These are phyloP conservation scores for Zymoseptoria brevis DNA, from an alignment of 2,329 filamentous ascomycete genomes.

Conservation along the genomic window DNA sequence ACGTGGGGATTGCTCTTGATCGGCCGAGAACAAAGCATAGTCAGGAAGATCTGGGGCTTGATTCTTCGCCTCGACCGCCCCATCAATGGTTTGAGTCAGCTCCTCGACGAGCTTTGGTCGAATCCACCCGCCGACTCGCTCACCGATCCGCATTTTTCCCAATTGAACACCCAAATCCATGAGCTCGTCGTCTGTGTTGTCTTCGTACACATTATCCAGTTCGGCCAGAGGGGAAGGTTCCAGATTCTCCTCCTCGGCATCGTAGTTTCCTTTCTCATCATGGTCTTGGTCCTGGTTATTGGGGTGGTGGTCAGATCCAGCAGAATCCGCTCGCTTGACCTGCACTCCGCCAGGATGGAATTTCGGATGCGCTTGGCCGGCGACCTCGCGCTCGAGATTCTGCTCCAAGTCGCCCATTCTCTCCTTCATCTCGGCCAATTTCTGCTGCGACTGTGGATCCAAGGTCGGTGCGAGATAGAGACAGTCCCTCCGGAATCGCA, in stretches of 20 bases:
- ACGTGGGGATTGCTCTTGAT: not conserved
- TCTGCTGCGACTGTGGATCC: slow-evolving; percentile 62
- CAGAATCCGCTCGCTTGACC: slow-evolving; percentile 4
- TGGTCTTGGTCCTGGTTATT: slow-evolving; percentile 33
- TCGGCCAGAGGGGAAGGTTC: slow-evolving; percentile 56
- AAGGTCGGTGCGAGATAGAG: slow-evolving; percentile 59
- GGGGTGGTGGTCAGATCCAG: not conserved
- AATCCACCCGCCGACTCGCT: slow-evolving; percentile 65
- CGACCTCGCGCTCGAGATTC: slow-evolving; percentile 61
- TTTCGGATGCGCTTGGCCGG: slow-evolving; percentile 32
- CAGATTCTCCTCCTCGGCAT: slow-evolving; percentile 50
- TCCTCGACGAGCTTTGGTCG: slow-evolving; percentile 64
- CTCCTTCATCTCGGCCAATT: slow-evolving; percentile 69
- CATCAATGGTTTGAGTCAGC: slow-evolving; percentile 38
- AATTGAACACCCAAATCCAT: slow-evolving; percentile 64
- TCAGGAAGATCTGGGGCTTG: slow-evolving; percentile 13
- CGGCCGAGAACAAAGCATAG: not conserved
- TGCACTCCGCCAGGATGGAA: slow-evolving; percentile 21
- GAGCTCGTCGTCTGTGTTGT: slow-evolving; percentile 57
- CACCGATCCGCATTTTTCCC: slow-evolving; percentile 64
- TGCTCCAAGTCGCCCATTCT: slow-evolving; percentile 65
- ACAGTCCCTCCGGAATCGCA: slow-evolving; percentile 44
- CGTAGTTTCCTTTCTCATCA: slow-evolving; percentile 45
- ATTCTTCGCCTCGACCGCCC: slow-evolving; percentile 10
- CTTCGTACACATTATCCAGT: slow-evolving; percentile 61